Base-by-base conservation (phyloP, 495 filamentous ascomycete species). In the Beverwykella pulmonaria region DNA sequence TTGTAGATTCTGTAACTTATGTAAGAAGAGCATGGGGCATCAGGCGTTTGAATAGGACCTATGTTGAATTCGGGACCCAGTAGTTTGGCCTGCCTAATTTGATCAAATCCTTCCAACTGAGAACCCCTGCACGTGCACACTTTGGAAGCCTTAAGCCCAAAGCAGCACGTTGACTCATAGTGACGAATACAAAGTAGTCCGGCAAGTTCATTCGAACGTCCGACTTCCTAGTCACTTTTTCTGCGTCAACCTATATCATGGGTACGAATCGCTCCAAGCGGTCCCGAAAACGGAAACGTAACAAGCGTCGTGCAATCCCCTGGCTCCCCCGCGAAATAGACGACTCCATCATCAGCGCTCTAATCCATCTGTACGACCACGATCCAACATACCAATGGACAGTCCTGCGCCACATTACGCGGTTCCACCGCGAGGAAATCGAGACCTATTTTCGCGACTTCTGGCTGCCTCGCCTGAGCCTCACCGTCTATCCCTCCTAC, bases 1-100 rank as follows among this genome's bases (percentile, higher is more conserved):
- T 23, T 63, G 49, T 57, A 68, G 9, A 50, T 53, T 65, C 44
- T 69, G 55, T 64, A 68, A 50, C 44, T 54, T 53, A 64, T 68
- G 44, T 63, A 44, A 44, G 39, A 61, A 46, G 52, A 67, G 23
- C 27, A 22, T 17, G 7, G 52, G 61, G 23, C 27, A 22, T 17
- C n/a, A 32, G 57, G 47, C 47, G 46, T 62, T 62, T 25, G 25
- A 2, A 10, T 50, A 22, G 39, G 4, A 17, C 6, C 2, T 52
- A 26, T 52, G 9, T 10, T 52, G 20, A 20, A 7, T 52, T 23
- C 48, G 3, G 48, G 17, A 52, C 22, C 8, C 26, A 52, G 22
- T 26, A 14, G 5, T 52, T 25, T 4, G 48, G 1, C 17, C 17
- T 8, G 48, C 19, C 8, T 52, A 52, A 29, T 48, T 52, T 52